These are phyloP conservation scores for Persicaria tinctoria DNA, from an alignment of 148 eudicot species.

Conservation along the genomic window DNA sequence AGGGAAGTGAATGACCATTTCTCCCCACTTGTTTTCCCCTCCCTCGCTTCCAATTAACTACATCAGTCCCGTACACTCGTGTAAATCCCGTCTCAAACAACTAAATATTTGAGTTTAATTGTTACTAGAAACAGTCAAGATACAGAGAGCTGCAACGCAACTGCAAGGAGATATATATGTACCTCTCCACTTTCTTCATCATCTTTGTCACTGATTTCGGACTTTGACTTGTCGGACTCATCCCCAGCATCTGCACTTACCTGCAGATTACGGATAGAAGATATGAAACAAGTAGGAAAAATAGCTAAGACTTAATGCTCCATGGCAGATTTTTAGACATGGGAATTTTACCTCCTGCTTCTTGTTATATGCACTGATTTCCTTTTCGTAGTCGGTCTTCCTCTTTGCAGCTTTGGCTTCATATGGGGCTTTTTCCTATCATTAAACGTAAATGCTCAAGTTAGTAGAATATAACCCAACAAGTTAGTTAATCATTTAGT, in stretches of 20 bases:
- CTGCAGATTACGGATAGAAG: conserved; percentile 13
- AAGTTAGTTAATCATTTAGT: not conserved
- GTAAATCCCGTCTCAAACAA: too few species aligned
- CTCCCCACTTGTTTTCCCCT: too few species aligned
- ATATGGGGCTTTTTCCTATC: too few species aligned
- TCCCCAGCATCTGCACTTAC: conserved; percentile 45
- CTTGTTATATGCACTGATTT: conserved; percentile 44
- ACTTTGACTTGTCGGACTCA: conserved; percentile 43
- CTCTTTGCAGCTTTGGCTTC: not conserved
- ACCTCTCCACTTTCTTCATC: conserved; percentile 52
- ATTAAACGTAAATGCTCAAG: too few species aligned
- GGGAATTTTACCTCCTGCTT: conserved; percentile 43
- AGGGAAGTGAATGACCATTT: too few species aligned
- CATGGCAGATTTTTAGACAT: not conserved
- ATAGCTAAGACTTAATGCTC: not conserved
- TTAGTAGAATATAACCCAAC: not conserved
- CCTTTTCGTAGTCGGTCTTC: conserved; percentile 46
- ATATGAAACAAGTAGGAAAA: not conserved
- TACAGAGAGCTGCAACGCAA: too few species aligned
- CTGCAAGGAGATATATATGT: not conserved
- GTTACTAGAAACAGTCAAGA: too few species aligned
- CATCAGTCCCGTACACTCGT: too few species aligned
- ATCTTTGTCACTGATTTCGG: conserved; percentile 42
- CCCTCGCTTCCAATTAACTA: too few species aligned
- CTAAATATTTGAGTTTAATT: too few species aligned